Evolutionary conservation across 2,329 filamentous ascomycete species (phyloP).

Genomic region (Acrocalymma vagum): DNA sequence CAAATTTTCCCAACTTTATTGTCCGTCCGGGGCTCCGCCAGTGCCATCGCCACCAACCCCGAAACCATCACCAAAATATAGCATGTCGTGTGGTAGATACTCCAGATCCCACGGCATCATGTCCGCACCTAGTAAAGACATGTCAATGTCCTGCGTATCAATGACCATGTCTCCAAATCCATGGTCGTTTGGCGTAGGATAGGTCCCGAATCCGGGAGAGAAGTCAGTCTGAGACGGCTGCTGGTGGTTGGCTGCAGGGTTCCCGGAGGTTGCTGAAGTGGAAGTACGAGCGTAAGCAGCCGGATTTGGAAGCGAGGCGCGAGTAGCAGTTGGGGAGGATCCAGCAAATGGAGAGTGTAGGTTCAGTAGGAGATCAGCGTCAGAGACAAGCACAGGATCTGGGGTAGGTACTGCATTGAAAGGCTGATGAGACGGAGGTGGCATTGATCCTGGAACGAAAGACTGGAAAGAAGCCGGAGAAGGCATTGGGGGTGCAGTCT

Average conservation of each 20-base stretch:
- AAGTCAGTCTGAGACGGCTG: conserved; percentile 26
- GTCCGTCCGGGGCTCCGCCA: too few relatives aligned
- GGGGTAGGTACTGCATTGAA: conserved; percentile 33
- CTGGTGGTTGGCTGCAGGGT: conserved; percentile 6
- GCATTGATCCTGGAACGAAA: conserved; percentile 40
- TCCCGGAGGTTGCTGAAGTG: conserved; percentile 24
- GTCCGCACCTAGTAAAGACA: conserved; percentile 72
- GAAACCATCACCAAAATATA: conserved; percentile 50
- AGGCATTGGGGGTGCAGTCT: conserved; percentile 26
- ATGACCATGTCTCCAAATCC: conserved; percentile 69
- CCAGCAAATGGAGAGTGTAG: conserved; percentile 56
- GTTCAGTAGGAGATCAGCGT: conserved; percentile 59
- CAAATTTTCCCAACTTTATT: too few relatives aligned
- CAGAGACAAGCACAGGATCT: conserved; percentile 50
- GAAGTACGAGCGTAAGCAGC: conserved; percentile 29
- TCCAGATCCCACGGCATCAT: conserved; percentile 77
- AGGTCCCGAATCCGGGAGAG: conserved; percentile 34
- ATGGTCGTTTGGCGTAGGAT: conserved; percentile 33
- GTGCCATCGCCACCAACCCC: conserved; percentile 7
- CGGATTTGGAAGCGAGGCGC: conserved; percentile 21
- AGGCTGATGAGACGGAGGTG: conserved; percentile 33
- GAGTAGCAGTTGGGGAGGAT: conserved; percentile 27
- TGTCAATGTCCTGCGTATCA: conserved; percentile 79
- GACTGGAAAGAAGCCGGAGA: conserved; percentile 31
- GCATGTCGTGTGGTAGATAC: conserved; percentile 73